Evolutionary conservation across 2,329 filamentous ascomycete genomes (phyloP), one percentile per base, ranked within the genome.

Genomic region (Talaromyces sp.): DNA sequence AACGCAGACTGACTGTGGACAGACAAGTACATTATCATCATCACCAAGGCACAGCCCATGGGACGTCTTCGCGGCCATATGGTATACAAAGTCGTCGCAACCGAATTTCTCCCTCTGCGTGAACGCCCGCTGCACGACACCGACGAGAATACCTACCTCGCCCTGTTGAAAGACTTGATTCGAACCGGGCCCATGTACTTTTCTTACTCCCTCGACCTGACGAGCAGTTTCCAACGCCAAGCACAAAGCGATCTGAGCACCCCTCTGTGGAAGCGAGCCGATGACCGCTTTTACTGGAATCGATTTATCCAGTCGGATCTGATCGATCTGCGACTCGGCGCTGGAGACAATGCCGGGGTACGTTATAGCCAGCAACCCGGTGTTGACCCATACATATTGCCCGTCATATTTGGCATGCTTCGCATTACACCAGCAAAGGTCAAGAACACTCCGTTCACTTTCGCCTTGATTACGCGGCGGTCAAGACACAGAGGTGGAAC

Each of bases 261-360:
- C 59, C 93, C 95, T 13, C 78, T 98, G 61, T 99, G 95, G 95
- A 88, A 89, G 81, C 84, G 92, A 67, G 89, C 93, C 64, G 95
- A 99, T 75, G 93, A 98, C 73, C 91, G 95, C 65, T 99, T 99
- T 82, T 99, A 97, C 81, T 99, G 93, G 91, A 99, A 99, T 77
- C 88, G 89, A 65, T 96, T 96, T 75, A 84, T 98, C 55, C 91
- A 93, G 73, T 89, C 90, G 8, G 92, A 97, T 70, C 78, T 99
- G 61, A 96, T 98, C 70, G 87, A 96, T 73, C 96, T 96, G 73
- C 87, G 93, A 63, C 85, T 81, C 32, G 84, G 85, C 2, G 73
- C 76, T 27, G 75, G 76, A 55, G 77, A 77, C 62, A 78, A 79
- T 38, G 78, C 78, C 62, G 78, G 78, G 27, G 68, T 75, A 50